Evolutionary conservation across 1,284 basidiomycete species (phyloP).

Genomic region (Trichosporon sp.): DNA sequence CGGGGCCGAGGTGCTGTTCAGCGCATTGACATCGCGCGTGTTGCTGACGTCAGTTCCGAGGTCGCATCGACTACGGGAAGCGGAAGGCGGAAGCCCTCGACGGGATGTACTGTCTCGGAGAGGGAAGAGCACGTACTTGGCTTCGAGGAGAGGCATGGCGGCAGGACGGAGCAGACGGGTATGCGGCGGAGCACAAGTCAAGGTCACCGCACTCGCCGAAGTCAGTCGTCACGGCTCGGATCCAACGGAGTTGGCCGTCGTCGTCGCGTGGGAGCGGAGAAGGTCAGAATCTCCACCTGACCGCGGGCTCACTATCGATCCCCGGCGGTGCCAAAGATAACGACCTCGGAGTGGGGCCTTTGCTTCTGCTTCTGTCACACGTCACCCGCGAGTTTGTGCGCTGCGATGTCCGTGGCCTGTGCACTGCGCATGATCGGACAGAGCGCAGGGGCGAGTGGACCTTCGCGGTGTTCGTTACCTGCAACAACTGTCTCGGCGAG

Average conservation of each 20-base stretch:
- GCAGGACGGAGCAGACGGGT: too few species aligned
- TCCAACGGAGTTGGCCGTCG: too few species aligned
- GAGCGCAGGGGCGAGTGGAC: background rate
- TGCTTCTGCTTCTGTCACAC: background rate
- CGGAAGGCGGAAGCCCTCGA: too few species aligned
- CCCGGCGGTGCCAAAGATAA: background rate
- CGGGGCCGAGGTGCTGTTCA: conserved; percentile 40
- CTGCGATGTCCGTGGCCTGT: background rate
- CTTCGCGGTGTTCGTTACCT: background rate
- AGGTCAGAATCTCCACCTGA: too few species aligned
- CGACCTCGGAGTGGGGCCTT: background rate
- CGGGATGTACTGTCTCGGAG: too few species aligned
- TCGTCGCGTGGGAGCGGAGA: too few species aligned
- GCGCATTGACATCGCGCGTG: conserved; percentile 42
- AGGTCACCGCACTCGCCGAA: too few species aligned
- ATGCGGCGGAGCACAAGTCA: too few species aligned
- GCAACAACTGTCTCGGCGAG: background rate
- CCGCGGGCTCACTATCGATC: background rate
- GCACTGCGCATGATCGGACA: background rate
- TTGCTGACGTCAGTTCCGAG: conserved; percentile 23
- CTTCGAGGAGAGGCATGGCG: background rate
- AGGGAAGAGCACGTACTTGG: background rate
- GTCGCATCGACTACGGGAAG: background rate
- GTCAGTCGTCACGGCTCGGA: too few species aligned
- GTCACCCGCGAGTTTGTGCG: background rate